Percentiles rank a stretch among this genome's conserved stretches.
These are phyloP conservation scores for Kluyveromyces dobzhanskii DNA, from an alignment of 805 yeast species.

Conservation along the genomic window DNA sequence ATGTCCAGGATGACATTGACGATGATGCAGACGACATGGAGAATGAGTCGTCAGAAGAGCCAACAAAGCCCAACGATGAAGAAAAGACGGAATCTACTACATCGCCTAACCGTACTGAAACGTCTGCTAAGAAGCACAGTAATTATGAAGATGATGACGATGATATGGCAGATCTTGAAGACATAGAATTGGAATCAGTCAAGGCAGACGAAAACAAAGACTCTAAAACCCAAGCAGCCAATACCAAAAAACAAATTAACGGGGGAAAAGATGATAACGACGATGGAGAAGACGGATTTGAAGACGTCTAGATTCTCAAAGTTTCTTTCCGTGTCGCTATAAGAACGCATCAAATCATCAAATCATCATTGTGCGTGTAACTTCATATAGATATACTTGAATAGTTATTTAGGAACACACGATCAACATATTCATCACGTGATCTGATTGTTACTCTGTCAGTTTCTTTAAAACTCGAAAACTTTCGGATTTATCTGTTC, in stretches of 20 bases:
- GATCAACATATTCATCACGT: too few species aligned
- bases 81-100: too few species aligned
- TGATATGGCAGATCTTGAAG: slow-evolving; percentile 15
- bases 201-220: slow-evolving; percentile 4
- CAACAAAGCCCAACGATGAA: not conserved
- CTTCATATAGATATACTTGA: too few species aligned
- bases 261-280: slow-evolving; percentile 21
- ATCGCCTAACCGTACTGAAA: too few species aligned
- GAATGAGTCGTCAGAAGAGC: slow-evolving; percentile 2
- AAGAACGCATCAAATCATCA: too few species aligned
- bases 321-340: too few species aligned
- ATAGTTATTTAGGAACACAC: too few species aligned
- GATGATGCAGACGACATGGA: slow-evolving; percentile 7
- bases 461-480: too few species aligned
- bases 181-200: slow-evolving; percentile 8
- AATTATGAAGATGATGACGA: slow-evolving; percentile 7
- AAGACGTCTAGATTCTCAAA: slow-evolving; percentile 21
- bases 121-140: not conserved
- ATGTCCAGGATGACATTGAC: slow-evolving; percentile 19
- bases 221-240: not conserved
- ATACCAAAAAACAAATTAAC: slow-evolving; percentile 1
- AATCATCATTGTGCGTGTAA: too few species aligned
- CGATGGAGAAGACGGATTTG: slow-evolving; percentile 30
- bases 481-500: too few species aligned
- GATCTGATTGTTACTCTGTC: too few species aligned